These are phyloP conservation scores for Blepharisma undulans DNA, from an alignment of 169 alveolate species.

Conservation along the genomic window DNA sequence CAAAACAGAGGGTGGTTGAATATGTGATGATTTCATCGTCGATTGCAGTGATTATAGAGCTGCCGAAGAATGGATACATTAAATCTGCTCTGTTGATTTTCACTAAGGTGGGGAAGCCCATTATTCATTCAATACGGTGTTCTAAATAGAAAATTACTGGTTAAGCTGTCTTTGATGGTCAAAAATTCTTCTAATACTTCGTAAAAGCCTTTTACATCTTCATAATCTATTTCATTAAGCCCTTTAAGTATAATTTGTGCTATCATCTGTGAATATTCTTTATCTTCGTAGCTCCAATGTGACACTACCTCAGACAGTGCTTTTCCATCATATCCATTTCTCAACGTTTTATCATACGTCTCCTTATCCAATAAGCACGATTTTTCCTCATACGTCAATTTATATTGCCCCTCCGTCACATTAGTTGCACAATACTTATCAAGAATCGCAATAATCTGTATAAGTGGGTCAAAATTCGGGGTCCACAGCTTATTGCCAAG, in stretches of 20 bases:
- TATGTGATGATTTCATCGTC: slow-evolving; percentile 36
- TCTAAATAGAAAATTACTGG: background rate
- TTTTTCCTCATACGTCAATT: slow-evolving; percentile 27
- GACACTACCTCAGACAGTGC: background rate
- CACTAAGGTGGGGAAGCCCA: slow-evolving; percentile 34
- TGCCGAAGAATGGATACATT: slow-evolving; percentile 23
- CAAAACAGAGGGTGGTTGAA: background rate
- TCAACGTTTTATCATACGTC: slow-evolving; percentile 41
- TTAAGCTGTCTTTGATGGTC: slow-evolving; percentile 30
- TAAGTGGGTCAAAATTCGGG: slow-evolving; percentile 39
- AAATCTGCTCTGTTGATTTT: background rate
- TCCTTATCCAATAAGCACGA: slow-evolving; percentile 9
- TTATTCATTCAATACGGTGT: slow-evolving; percentile 41
- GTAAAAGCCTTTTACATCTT: slow-evolving; percentile 26
- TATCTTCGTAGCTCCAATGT: slow-evolving; percentile 36
- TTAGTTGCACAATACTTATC: background rate
- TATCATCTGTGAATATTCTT: background rate
- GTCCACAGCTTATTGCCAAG: slow-evolving; percentile 42
- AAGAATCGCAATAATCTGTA: slow-evolving; percentile 18
- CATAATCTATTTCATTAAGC: slow-evolving; percentile 29
- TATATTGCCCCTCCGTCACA: background rate
- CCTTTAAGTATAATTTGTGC: slow-evolving; percentile 25
- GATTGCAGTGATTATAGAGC: slow-evolving; percentile 3
- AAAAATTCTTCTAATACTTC: slow-evolving; percentile 23
- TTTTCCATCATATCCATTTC: slow-evolving; percentile 39